Base-by-base conservation (phyloP, 176 grass and related monocot species). In the Secale cereale region DNA sequence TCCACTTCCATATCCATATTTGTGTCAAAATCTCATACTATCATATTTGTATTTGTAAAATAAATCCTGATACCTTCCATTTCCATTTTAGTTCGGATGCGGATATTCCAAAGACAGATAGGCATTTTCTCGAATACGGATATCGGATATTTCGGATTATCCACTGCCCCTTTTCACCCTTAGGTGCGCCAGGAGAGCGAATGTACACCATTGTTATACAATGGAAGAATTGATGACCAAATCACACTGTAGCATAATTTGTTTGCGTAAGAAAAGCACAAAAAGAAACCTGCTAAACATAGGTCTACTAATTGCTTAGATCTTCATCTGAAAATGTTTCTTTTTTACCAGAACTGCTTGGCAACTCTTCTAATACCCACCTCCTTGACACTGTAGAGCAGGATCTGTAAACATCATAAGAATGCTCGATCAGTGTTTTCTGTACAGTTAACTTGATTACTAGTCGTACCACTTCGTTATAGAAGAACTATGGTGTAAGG, bases 211-310 rank as follows among this genome's bases (percentile, higher is more conserved):
- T 40, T 40, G 41, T 63, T 86, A 81, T 62, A 4, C 20, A 76
- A n/a, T 7, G 17, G 76, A 77, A 41, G 20, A 59, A 74, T 76
- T 40, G 36, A 78, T 0, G 2, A 40, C 37, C 37, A 23, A 54
- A 81, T 61, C 29, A 11, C 61, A 41, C 46, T 65, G 59, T 40
- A 77, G 3, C 16, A 46, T 25, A 29, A 64, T 39, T 37, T 36
- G 15, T 77, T 82, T 73, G 32, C 60, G 31, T 16, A 43, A 82
- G 78, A 59, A 39, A 37, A n/a, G 14, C 6, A 29, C 40, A 86
- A 71, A 78, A 3, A 66, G 28, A 85, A 85, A 76, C 77, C 46
- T 76, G 56, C 6, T 65, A 84, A 84, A 80, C 19, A 59, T 6
- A 60, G 60, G 11, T 54, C 17, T 41, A 40, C n/a, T 41, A 31